Conservation (phyloP, 495 filamentous ascomycete species). For the Penicillium cinerascens region DNA sequence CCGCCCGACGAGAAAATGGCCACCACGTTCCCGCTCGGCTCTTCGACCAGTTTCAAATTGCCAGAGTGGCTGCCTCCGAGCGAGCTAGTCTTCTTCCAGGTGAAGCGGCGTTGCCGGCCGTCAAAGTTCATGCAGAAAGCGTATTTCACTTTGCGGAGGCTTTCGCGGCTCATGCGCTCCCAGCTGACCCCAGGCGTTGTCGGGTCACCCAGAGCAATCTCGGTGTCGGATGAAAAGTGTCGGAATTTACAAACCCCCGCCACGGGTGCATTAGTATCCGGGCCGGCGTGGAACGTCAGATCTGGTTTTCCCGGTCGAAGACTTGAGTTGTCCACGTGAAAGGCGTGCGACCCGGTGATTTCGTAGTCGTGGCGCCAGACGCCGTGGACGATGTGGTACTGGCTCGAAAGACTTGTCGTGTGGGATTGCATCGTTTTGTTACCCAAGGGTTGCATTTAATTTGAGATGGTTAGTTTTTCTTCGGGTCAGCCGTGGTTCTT, state of each 20-base stretch:
- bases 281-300: conserved; percentile 31
- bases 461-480: background rate
- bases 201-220: conserved; percentile 33
- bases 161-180: conserved; percentile 25
- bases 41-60: conserved; percentile 32
- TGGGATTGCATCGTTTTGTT: conserved; percentile 2
- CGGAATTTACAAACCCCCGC: conserved; percentile 31
- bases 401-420: background rate
- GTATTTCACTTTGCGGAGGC: conserved; percentile 18
- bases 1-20: conserved; percentile 28
- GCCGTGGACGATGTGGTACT: conserved; percentile 27
- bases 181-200: conserved; percentile 11
- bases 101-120: conserved; percentile 12
- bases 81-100: conserved; percentile 35
- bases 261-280: conserved; percentile 22
- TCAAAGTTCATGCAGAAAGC: conserved; percentile 22
- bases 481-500: background rate
- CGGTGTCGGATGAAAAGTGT: conserved; percentile 31
- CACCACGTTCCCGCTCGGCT: conserved; percentile 20
- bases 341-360: conserved; percentile 23
- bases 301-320: conserved; percentile 30
- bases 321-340: conserved; percentile 29
- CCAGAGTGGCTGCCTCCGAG: conserved; percentile 18
- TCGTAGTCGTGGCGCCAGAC: conserved; percentile 26
- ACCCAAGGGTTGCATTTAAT: too few relatives aligned